These are phyloP conservation scores for Clonostachys rosea DNA, from an alignment of 2,329 filamentous ascomycete species.

Conservation along the genomic window DNA sequence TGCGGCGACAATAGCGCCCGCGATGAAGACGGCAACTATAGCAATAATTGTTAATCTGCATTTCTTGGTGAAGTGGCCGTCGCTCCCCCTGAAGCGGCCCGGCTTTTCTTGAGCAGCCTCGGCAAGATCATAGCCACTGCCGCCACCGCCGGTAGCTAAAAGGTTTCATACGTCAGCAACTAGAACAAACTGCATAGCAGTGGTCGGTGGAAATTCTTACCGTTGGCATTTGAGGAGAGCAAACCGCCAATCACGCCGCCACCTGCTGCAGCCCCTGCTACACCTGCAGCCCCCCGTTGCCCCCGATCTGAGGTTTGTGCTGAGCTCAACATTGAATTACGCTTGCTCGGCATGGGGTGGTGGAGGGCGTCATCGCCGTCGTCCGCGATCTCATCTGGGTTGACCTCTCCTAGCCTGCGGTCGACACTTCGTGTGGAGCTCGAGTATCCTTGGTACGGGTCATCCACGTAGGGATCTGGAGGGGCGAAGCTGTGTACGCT, in stretches of 20 bases:
- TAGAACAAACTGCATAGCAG: too few species aligned
- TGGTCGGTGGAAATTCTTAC: slow-evolving; percentile 1
- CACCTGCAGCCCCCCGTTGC: slow-evolving; percentile 15
- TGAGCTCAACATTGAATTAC: slow-evolving; percentile 57
- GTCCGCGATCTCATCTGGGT: slow-evolving; percentile 78
- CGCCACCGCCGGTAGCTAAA: slow-evolving; percentile 6
- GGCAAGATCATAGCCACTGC: slow-evolving; percentile 22
- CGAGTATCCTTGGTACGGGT: slow-evolving; percentile 61
- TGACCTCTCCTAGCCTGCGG: slow-evolving; percentile 53
- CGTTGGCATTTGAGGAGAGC: slow-evolving; percentile 14
- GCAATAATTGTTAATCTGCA: slow-evolving; percentile 46
- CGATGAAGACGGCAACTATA: slow-evolving; percentile 58
- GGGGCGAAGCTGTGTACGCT: slow-evolving; percentile 1
- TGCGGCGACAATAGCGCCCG: slow-evolving; percentile 57
- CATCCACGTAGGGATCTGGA: slow-evolving; percentile 33
- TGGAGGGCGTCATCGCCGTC: slow-evolving; percentile 83
- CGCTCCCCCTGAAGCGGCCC: too few species aligned
- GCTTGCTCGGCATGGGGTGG: slow-evolving; percentile 35
- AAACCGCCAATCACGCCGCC: slow-evolving; percentile 22
- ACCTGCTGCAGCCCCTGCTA: slow-evolving; percentile 36
- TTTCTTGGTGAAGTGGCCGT: slow-evolving; percentile 18
- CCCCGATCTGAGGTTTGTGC: slow-evolving; percentile 32
- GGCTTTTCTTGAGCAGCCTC: slow-evolving; percentile 50
- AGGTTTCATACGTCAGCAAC: too few species aligned
- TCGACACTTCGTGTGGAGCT: slow-evolving; percentile 34